These are phyloP conservation scores for Candida alai DNA, from an alignment of 805 yeast species.

Conservation along the genomic window DNA sequence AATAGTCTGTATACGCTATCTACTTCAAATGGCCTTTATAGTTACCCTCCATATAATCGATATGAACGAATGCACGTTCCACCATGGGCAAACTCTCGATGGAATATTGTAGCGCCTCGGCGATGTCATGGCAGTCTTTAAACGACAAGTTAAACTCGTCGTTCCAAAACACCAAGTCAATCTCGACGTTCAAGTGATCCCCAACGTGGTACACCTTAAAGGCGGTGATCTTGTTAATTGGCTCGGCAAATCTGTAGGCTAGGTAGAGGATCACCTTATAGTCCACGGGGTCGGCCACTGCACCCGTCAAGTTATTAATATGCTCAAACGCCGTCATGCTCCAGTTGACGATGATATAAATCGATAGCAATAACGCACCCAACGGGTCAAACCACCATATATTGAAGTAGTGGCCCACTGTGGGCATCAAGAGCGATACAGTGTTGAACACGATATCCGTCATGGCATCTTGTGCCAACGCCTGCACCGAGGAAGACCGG, in stretches of 20 bases:
- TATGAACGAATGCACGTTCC: slow-evolving; percentile 78
- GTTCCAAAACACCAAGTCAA: slow-evolving; percentile 55
- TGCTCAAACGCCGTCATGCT: slow-evolving; percentile 62
- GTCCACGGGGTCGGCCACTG: slow-evolving; percentile 59
- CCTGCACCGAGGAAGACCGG: slow-evolving; percentile 66
- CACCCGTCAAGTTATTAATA: slow-evolving; percentile 71
- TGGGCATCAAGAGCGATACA: slow-evolving; percentile 69
- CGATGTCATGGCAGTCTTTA: slow-evolving; percentile 74
- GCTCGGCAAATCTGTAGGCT: slow-evolving; percentile 64
- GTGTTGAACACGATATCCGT: slow-evolving; percentile 73
- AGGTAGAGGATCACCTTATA: slow-evolving; percentile 65
- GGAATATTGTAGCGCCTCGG: slow-evolving; percentile 78
- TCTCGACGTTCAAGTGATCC: slow-evolving; percentile 71
- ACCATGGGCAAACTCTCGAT: slow-evolving; percentile 73
- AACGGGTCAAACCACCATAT: slow-evolving; percentile 73
- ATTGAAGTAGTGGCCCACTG: slow-evolving; percentile 48
- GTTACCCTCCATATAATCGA: slow-evolving; percentile 55
- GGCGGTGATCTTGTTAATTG: slow-evolving; percentile 59
- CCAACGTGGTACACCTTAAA: slow-evolving; percentile 77
- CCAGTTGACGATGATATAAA: slow-evolving; percentile 66
- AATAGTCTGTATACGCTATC: too few relatives aligned
- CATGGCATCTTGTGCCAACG: slow-evolving; percentile 77
- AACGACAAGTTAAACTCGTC: slow-evolving; percentile 45
- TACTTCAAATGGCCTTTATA: slow-evolving; percentile 38
- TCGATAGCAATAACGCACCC: slow-evolving; percentile 64